Evolutionary conservation across 305 asterid genomes (phyloP), one percentile per base, ranked within the genome.

Genomic region (Salvia sclarea): DNA sequence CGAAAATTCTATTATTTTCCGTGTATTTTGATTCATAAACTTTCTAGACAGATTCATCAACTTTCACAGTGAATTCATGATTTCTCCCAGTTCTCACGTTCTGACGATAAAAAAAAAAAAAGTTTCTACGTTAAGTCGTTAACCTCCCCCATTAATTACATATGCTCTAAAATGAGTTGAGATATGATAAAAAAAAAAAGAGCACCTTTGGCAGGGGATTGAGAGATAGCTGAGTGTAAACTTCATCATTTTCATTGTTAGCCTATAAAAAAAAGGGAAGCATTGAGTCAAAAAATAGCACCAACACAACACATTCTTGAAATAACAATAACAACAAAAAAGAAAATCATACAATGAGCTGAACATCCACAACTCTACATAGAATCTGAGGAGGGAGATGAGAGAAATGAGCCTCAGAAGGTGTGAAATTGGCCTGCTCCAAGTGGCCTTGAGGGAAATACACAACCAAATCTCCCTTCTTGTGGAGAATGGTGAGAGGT

Each of bases 211-310:
- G 76, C 30, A 86, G 68, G 70, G 97, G 98, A 35, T 83, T 87
- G 21, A 94, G 80, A 73, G 80, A 81, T 44, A 91, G 88, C 86
- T 87, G 96, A 57, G 93, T 85, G 66, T 84, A 89, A 57, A 94
- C 98, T 82, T 94, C 99, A 77, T 94, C 99, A 76, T 87, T 91
- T 77, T 94, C 98, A 81, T 83, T 88, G 76, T 89, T 89, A 24
- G 95, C 96, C 97, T 94, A 81, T 78, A 64, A 41, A 7, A 3
- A 68, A 59, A 47, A 38, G 4, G 4, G 12, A 25, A 68, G 7
- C 68, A 68, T 8, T 9, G 5, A 1, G 1, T 8, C 47, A 50
- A 30, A 9, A 11, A 44, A 81, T 6, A 14, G 22, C 2, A n/a
- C n/a, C n/a, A n/a, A n/a, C n/a, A n/a, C n/a, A 3, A 8, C 16